Evolutionary conservation across 345 rosid genomes (phyloP), one percentile per base, ranked within the genome.

Genomic region (Cardamine occulta): DNA sequence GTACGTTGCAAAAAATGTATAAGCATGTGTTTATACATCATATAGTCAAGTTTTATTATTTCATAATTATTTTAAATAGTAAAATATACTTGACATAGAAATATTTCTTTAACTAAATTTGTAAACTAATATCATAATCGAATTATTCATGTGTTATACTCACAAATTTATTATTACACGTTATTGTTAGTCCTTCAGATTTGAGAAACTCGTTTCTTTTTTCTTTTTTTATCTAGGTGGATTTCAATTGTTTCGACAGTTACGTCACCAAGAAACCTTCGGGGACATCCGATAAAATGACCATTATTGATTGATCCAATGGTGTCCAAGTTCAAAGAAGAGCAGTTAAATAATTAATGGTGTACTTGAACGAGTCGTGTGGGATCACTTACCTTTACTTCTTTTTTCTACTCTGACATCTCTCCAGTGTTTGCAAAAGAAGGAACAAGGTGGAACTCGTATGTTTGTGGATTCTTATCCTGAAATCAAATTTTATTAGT

Each of bases 281-380:
- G 42, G 37, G 42, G 11, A 60, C 55, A 75, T 39, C 42, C 42
- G 42, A 9, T 67, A 60, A 49, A 75, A 34, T 75, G 63, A 53
- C 59, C 70, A 70, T 32, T 62, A 70, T 45, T 76, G 71, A 69
- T 39, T 39, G 63, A 68, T 63, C 37, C 65, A 54, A 14, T 62
- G 35, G 59, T 76, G 75, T 70, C 80, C 59, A 76, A 76, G 34
- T 76, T 76, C 80, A 56, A 63, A 69, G 75, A 76, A 42, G 51
- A 32, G 65, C 58, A 69, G 75, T 62, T 58, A 63, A 44, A 62
- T 15, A 53, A 60, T 40, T 70, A 44, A 70, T 76, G 74, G 64
- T 53, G 48, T 29, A 29, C 10, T 23, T 60, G 56, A 63, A 47
- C 34, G 24, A 76, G 75, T 70, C 71, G 75, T 71, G 72, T 64